A percentile compares a stretch with the other conserved stretches of the same genome.
These are phyloP conservation scores for Aspergillus hortae DNA, from an alignment of 2,329 filamentous ascomycete genomes.

Conservation along the genomic window DNA sequence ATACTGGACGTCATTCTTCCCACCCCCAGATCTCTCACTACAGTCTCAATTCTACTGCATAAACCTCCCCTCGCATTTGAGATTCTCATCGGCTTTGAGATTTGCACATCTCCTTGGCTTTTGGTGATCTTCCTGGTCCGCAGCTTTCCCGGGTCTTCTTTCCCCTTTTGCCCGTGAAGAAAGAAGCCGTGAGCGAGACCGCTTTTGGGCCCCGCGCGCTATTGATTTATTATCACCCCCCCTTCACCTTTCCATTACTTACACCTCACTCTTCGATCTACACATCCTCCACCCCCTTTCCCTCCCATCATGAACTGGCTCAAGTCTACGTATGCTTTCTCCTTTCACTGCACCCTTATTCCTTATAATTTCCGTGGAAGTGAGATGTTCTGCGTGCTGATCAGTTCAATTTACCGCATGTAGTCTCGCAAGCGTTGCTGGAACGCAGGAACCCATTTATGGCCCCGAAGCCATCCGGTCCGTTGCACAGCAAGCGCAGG, in stretches of 20 bases:
- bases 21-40: neutral
- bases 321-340: constrained; percentile 72
- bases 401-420: constrained; percentile 36
- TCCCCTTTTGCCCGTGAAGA: constrained; percentile 4
- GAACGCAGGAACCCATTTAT: constrained; percentile 95
- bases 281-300: constrained; percentile 8
- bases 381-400: constrained; percentile 44
- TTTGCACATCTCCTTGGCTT: neutral
- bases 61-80: neutral
- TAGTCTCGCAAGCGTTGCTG: constrained; percentile 72
- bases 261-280: constrained; percentile 18
- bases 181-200: constrained; percentile 12
- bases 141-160: neutral
- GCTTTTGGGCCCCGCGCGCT: constrained; percentile 29
- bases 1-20: constrained; percentile 18
- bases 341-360: neutral
- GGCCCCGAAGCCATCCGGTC: constrained; percentile 82
- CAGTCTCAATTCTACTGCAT: neutral
- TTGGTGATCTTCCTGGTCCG: neutral
- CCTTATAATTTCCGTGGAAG: constrained; percentile 1
- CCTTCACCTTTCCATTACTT: constrained; percentile 9
- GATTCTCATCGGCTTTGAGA: neutral
- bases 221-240: constrained; percentile 27
- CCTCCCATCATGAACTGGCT: constrained; percentile 85
- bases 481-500: constrained; percentile 75